Evolutionary conservation across 164 flowering plant species (phyloP).

Genomic region (Warburgia ugandensis): DNA sequence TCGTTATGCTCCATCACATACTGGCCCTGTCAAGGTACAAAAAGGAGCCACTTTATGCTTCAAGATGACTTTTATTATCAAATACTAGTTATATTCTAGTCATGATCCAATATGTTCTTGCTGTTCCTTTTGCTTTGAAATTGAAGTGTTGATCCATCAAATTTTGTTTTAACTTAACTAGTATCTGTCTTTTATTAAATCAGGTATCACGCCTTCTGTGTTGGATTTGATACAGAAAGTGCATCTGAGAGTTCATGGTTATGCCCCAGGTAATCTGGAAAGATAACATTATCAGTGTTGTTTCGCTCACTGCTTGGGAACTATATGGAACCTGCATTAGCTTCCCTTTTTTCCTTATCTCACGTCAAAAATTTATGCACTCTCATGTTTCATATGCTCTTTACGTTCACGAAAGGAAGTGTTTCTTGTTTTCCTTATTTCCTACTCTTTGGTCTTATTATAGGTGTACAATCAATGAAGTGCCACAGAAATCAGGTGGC

Average conservation of each 20-base stretch:
- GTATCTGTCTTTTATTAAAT: conserved; percentile 17
- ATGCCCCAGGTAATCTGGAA: conserved; percentile 70
- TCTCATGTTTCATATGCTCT: no score
- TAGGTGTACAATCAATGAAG: conserved; percentile 48
- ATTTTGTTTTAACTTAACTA: conserved; percentile 9
- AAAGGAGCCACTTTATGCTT: no score
- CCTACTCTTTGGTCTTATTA: conserved; percentile 8
- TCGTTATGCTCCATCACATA: no score
- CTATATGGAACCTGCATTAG: not conserved
- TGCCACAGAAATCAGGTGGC: conserved; percentile 23
- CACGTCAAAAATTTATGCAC: no score
- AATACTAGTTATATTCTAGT: not conserved
- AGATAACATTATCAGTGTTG: not conserved
- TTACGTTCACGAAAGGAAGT: not conserved
- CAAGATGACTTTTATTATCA: no score
- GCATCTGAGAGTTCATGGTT: conserved; percentile 76
- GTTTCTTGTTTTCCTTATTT: conserved; percentile 1
- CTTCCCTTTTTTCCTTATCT: not conserved
- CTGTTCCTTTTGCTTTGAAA: not conserved
- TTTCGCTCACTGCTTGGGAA: not conserved
- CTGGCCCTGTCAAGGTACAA: no score
- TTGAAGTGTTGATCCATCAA: not conserved
- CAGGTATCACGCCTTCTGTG: conserved; percentile 99
- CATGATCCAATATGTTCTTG: not conserved
- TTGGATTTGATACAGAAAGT: conserved; percentile 80